These are phyloP conservation scores for Gossypium lobatum DNA, from an alignment of 441 rosid species.

Conservation along the genomic window DNA sequence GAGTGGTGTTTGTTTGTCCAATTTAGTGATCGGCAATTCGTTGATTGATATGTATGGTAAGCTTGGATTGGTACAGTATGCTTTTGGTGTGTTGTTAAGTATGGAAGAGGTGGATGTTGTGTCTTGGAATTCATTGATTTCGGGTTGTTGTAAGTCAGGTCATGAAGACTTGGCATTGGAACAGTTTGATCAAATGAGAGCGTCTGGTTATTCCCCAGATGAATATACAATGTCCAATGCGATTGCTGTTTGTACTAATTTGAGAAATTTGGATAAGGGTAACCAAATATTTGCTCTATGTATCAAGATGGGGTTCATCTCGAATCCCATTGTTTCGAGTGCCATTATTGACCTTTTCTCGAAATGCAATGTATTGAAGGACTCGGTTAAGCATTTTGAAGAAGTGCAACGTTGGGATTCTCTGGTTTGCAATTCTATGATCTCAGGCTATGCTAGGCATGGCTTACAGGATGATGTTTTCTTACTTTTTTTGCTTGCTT, in stretches of 20 bases:
- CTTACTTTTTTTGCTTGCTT: slow-evolving; percentile 28
- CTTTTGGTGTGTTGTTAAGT: slow-evolving; percentile 38
- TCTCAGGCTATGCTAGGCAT: slow-evolving; percentile 49
- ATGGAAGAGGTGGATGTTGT: slow-evolving; percentile 50
- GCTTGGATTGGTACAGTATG: slow-evolving; percentile 41
- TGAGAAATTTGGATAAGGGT: slow-evolving; percentile 54
- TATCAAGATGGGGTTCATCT: slow-evolving; percentile 60
- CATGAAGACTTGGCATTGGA: slow-evolving; percentile 35
- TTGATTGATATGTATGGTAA: slow-evolving; percentile 65
- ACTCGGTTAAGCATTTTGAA: slow-evolving; percentile 49
- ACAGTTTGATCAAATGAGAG: slow-evolving; percentile 43
- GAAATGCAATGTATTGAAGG: slow-evolving; percentile 71
- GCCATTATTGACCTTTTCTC: slow-evolving; percentile 68
- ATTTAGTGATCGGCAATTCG: slow-evolving; percentile 61
- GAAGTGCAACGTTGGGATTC: slow-evolving; percentile 45
- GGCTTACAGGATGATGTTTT: slow-evolving; percentile 48
- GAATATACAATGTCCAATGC: slow-evolving; percentile 42
- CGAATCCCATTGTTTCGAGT: slow-evolving; percentile 58
- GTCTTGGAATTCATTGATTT: slow-evolving; percentile 71
- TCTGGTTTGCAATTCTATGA: slow-evolving; percentile 47
- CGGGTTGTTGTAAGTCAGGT: slow-evolving; percentile 40
- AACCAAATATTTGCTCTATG: slow-evolving; percentile 52
- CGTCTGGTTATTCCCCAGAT: slow-evolving; percentile 39
- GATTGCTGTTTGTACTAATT: slow-evolving; percentile 38
- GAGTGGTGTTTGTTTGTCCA: slow-evolving; percentile 30